These are phyloP conservation scores for Agaricus subrufescens DNA, from an alignment of 768 basidiomycete species.

Conservation along the genomic window DNA sequence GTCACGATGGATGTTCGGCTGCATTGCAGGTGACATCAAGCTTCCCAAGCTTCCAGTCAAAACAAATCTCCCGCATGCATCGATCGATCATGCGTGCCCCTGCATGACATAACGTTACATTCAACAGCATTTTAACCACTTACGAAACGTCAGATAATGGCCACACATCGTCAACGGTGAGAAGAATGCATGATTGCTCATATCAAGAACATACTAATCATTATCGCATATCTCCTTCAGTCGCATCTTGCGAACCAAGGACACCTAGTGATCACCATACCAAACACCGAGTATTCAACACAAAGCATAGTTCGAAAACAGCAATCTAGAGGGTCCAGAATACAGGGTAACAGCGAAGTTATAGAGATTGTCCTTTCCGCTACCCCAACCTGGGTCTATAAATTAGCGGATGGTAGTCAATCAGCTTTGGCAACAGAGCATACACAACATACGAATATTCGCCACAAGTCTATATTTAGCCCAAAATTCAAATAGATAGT, in stretches of 20 bases:
- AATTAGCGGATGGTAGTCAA: not conserved
- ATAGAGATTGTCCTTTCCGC: not conserved
- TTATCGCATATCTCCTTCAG: not conserved
- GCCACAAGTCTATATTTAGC: not conserved
- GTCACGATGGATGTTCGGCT: no score
- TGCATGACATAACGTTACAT: no score
- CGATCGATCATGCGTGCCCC: no score
- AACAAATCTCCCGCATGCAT: no score
- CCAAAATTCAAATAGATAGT: not conserved
- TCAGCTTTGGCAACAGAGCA: not conserved
- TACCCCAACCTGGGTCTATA: slow-evolving; percentile 6
- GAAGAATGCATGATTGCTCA: not conserved
- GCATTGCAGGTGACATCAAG: no score
- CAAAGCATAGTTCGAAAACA: not conserved
- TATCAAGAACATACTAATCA: not conserved
- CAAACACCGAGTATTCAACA: not conserved
- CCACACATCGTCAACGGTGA: no score
- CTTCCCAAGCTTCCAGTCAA: no score
- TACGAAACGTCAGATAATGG: no score
- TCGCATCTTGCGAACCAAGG: not conserved
- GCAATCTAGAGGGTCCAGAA: not conserved
- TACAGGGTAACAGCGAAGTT: not conserved
- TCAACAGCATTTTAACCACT: no score
- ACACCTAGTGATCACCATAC: not conserved
- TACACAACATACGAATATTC: not conserved